These are phyloP conservation scores for Tylopilus intermedius DNA, from an alignment of 768 basidiomycete genomes.

Conservation along the genomic window DNA sequence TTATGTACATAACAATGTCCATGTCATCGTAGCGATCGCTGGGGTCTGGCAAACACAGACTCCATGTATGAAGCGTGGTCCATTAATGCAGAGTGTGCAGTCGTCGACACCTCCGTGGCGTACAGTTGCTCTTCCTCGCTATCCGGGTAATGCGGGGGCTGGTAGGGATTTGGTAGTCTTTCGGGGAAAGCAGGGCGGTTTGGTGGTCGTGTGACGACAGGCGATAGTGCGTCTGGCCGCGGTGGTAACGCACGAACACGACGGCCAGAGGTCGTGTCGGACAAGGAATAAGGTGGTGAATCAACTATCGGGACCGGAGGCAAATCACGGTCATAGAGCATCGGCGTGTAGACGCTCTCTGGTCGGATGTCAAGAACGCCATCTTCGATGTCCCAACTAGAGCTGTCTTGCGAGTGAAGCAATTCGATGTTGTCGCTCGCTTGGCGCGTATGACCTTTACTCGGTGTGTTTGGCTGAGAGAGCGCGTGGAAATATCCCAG, in stretches of 20 bases:
- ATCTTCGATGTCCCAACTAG: conserved; percentile 11
- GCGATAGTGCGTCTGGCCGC: conserved; percentile 13
- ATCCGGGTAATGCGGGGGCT: background rate
- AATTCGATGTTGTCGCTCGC: conserved; percentile 28
- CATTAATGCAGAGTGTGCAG: conserved; percentile 27
- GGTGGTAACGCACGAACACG: conserved; percentile 30
- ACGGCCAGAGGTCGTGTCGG: conserved; percentile 13
- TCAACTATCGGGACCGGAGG: conserved; percentile 3
- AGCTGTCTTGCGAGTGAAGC: conserved; percentile 13
- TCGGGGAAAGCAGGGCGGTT: background rate
- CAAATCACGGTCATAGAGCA: conserved; percentile 18
- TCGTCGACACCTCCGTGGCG: conserved; percentile 23
- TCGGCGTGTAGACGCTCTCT: conserved; percentile 10
- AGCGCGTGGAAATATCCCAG: conserved; percentile 31
- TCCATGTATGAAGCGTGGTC: conserved; percentile 26
- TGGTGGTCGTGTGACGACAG: background rate
- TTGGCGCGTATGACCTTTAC: conserved; percentile 18
- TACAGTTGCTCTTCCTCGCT: conserved; percentile 14
- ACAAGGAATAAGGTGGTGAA: conserved; percentile 1
- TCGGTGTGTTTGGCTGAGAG: conserved; percentile 10
- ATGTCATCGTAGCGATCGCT: conserved; percentile 3
- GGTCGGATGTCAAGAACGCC: conserved; percentile 21
- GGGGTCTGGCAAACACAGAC: conserved; percentile 15
- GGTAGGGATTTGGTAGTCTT: conserved; percentile 6
- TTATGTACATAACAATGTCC: background rate